Base-by-base conservation (phyloP, 345 rosid genomes). In the Theobroma cacao region DNA sequence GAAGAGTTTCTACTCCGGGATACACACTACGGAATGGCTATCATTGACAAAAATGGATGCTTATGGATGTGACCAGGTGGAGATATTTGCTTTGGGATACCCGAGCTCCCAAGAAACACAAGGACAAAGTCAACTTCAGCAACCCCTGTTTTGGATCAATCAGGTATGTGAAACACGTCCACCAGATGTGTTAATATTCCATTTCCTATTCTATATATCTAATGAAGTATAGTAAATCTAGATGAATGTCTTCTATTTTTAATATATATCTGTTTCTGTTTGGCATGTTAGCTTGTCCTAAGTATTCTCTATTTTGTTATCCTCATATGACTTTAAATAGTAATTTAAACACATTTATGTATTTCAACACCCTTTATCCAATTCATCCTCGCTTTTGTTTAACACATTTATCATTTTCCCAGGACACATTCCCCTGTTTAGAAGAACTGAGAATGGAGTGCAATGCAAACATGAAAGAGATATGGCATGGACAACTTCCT, bases 1-100 rank as follows among this genome's bases (percentile, higher is more conserved):
- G 20, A 40, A 24, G 48, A 14, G 34, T 59, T 83, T 83, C 36
- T 79, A 28, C 55, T 55, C 78, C 1, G n/a, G 55, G 9, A 9
- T 33, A 11, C 74, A 53, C 56, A 61, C 75, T 63, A 33, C 64
- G 7, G 74, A 83, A 61, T 78, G 81, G 77, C 79, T 80, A 10
- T 15, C 5, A 34, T 75, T 82, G 45, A 34, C 26, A 64, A 2
- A 10, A 2, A 28, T 83, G 62, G 11, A 17, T 1, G 59, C 68
- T 11, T 0, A 5, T 38, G 31, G 4, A 13, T 83, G 85, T 76
- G 58, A 58, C 45, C 40, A 66, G 59, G 14, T 77, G 36, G 45
- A 47, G 73, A 38, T 26, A 60, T 67, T 80, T 34, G 76, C 78
- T 17, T 48, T 7, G 4, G 72, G 76, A 33, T 15, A 24, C 13